These are phyloP conservation scores for Aspergillus sergii DNA, from an alignment of 2,329 filamentous ascomycete species.

Conservation along the genomic window DNA sequence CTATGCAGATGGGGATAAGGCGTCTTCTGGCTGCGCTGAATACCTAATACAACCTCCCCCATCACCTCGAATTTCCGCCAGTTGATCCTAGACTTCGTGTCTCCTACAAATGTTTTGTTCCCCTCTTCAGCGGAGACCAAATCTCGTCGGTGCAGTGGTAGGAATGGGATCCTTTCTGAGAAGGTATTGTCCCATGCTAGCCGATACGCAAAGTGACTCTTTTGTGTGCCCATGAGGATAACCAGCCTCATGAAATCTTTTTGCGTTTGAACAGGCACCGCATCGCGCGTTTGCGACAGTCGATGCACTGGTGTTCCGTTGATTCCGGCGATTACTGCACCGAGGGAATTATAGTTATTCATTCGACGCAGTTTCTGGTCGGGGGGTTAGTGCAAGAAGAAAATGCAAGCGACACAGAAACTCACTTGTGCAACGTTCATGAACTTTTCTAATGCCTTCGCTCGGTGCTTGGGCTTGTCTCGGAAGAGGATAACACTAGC, in stretches of 20 bases:
- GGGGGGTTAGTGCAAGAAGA: conserved; percentile 2
- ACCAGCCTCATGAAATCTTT: conserved; percentile 87
- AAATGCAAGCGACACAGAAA: background rate
- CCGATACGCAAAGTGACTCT: conserved; percentile 93
- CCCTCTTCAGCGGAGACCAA: conserved; percentile 91
- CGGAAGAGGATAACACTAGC: conserved; percentile 82
- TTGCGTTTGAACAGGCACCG: conserved; percentile 71
- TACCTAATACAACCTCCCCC: conserved; percentile 84
- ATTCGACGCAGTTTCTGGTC: conserved; percentile 75
- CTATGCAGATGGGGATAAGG: conserved; percentile 73
- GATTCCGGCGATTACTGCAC: conserved; percentile 90
- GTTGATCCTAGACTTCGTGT: conserved; percentile 76
- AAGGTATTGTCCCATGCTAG: conserved; percentile 96
- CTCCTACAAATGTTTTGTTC: conserved; percentile 83
- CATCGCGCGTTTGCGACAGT: conserved; percentile 73
- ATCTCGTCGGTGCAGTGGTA: conserved; percentile 86
- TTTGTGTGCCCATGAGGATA: conserved; percentile 89
- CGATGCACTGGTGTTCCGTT: conserved; percentile 86
- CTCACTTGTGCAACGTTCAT: conserved; percentile 75
- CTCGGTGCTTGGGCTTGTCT: conserved; percentile 94
- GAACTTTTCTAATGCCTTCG: conserved; percentile 89
- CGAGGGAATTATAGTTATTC: conserved; percentile 96
- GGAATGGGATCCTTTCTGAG: conserved; percentile 85
- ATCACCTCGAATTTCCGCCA: conserved; percentile 99
- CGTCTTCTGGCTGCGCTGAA: conserved; percentile 88